Base-by-base conservation (phyloP, 148 eudicot species). In the Hydrangea macrophylla region DNA sequence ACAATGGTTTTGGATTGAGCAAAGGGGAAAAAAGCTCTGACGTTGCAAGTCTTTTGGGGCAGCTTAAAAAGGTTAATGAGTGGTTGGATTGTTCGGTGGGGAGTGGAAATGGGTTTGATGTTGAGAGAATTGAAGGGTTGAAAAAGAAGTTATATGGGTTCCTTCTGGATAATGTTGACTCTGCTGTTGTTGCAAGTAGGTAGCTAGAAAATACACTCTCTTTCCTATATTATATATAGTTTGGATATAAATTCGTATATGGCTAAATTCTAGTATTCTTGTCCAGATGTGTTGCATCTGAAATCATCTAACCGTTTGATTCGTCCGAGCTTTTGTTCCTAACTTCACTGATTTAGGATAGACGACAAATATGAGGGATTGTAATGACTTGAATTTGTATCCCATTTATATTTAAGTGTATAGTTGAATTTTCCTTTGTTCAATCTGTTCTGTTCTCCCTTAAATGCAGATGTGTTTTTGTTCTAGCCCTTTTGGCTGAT, bases 31-130 rank as follows among this genome's bases (percentile, higher is more conserved):
- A 31, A 9, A n/a, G 48, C 25, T 33, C 65, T 15, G 71, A 73
- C 31, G 44, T 68, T 17, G 64, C 74, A 22, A 23, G 61, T 33
- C 70, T 70, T 64, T 65, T 80, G 18, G 71, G 80, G 58, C 83
- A 76, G 60, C 80, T 80, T 27, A 75, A 73, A 36, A 69, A 80
- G 74, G 84, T 80, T 40, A 76, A 76, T 70, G 68, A 66, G 56
- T 80, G 84, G 84, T 74, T 80, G 53, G 80, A 73, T 36, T 75
- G 55, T 18, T 20, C 54, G 0, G 58, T 65, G 53, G 17, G 45
- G 1, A 40, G 18, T 2, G 66, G 73, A 22, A 51, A 12, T 54
- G 50, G 40, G 13, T 60, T 7, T 44, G 76, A 70, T 56, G n/a
- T n/a, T n/a, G 78, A 65, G 56, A 80, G 72, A 55, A 74, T 80